Conservation (phyloP, 495 filamentous ascomycete species). For the Trichocladium uniseriatum region DNA sequence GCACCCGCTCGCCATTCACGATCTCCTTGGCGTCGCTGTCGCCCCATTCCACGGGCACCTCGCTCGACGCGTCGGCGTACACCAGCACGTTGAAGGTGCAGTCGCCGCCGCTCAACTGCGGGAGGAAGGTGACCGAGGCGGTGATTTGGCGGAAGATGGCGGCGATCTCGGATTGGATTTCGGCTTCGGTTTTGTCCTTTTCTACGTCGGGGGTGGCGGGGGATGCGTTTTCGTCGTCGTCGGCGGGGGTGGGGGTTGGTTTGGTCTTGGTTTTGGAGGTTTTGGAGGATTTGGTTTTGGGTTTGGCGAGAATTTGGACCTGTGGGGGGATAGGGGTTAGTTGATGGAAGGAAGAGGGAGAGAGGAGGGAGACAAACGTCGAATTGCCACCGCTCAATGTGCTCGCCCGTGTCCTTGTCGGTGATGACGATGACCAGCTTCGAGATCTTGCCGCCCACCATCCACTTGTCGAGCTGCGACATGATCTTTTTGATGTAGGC, state of each 20-base stretch:
- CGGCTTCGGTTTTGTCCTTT: slow-evolving; percentile 70
- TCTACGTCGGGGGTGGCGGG: slow-evolving; percentile 21
- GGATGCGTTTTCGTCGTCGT: slow-evolving; percentile 35
- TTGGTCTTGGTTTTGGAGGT: slow-evolving; percentile 38
- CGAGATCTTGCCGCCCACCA: slow-evolving; percentile 88
- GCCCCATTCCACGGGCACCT: slow-evolving; percentile 97
- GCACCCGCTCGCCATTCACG: slow-evolving; percentile 88
- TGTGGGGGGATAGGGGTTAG: not conserved
- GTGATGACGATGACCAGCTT: slow-evolving; percentile 96
- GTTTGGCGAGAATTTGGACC: slow-evolving; percentile 62
- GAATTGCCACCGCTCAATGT: slow-evolving; percentile 96
- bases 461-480: slow-evolving; percentile 93
- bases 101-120: slow-evolving; percentile 79
- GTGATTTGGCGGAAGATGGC: slow-evolving; percentile 96
- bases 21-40: slow-evolving; percentile 99
- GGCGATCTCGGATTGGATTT: slow-evolving; percentile 92
- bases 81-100: slow-evolving; percentile 99
- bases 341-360: not conserved
- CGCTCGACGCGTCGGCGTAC: slow-evolving; percentile 92
- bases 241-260: slow-evolving; percentile 29
- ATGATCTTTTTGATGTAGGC: slow-evolving; percentile 99
- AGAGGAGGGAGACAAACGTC: slow-evolving; percentile 51
- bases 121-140: slow-evolving; percentile 92
- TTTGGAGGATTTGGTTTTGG: slow-evolving; percentile 19
- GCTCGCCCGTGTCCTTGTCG: slow-evolving; percentile 90